Conservation (phyloP, 768 basidiomycete genomes). For the Filobasidium wieringae region DNA sequence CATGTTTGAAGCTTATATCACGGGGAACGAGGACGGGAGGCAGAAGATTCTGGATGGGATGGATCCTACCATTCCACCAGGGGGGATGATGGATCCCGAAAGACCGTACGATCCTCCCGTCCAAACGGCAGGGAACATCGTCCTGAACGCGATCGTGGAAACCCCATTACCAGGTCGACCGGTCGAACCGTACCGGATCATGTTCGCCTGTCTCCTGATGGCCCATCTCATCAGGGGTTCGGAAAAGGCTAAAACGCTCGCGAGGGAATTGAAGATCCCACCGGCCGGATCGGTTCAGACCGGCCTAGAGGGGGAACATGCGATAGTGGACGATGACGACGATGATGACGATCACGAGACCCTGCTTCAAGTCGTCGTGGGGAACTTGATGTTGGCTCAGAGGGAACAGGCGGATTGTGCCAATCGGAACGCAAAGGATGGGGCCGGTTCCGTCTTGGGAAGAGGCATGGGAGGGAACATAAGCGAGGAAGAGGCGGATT, state of each 20-base stretch:
- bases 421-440: conserved; percentile 51
- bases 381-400: conserved; percentile 77
- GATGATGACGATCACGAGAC: conserved; percentile 49
- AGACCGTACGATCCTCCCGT: conserved; percentile 18
- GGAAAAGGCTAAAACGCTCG: conserved; percentile 42
- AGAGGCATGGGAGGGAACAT: neutral
- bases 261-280: conserved; percentile 39
- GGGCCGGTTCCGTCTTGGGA: conserved; percentile 1
- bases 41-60: conserved; percentile 38
- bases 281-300: conserved; percentile 8
- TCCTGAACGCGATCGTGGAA: conserved; percentile 40
- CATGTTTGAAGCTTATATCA: conserved; percentile 57
- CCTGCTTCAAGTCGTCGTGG: conserved; percentile 71
- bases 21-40: conserved; percentile 40
- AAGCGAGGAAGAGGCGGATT: conserved; percentile 58
- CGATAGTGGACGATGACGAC: conserved; percentile 23
- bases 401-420: conserved; percentile 46
- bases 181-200: conserved; percentile 38
- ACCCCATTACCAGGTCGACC: conserved; percentile 23
- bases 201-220: conserved; percentile 38
- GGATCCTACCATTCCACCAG: conserved; percentile 15
- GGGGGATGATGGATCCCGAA: conserved; percentile 15
- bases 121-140: conserved; percentile 37
- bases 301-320: conserved; percentile 11
- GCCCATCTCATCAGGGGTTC: conserved; percentile 40